Evolutionary conservation across 2,329 filamentous ascomycete genomes (phyloP), one percentile per base, ranked within the genome.

Genomic region (Ascochyta viciae-villosae): DNA sequence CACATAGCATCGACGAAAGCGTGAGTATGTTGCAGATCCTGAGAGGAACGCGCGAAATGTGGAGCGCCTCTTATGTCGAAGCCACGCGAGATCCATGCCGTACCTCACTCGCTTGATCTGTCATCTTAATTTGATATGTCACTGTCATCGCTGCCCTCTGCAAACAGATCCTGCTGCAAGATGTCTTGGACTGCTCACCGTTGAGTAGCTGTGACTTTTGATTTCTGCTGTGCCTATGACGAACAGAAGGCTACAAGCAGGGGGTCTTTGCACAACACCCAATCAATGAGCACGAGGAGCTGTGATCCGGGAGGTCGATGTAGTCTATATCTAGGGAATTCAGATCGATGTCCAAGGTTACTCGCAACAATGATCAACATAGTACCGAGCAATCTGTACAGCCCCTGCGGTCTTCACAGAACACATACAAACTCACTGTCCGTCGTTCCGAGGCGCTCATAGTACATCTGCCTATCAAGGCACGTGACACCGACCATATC

Each of bases 1-100:
- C 47, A 50, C 13, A 47, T 16, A 13, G 16, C 12, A 47, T 43
- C 22, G 50, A 51, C 15, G 53, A 39, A 50, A 51, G 27, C 47
- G 24, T 42, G 12, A 41, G n/a, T 9, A 5, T 39, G 39, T 40
- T 31, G 45, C 31, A 55, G 40, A 33, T 44, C 39, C 13, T 16
- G 8, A 16, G 8, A n/a, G 15, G 15, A 10, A 16, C n/a, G 19
- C 2, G 29, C 6, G 15, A 26, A 12, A 3, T 16, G 12, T 6
- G 15, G 15, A 35, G 29, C 50, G 23, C 37, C 42, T 41, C 50
- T 29, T 33, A 41, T 40, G 35, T 43, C 23, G 23, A 31, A 40
- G 33, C 26, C 35, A 35, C 23, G 10, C 31, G n/a, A 19, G 12
- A 23, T 1, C 42, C 19, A 22, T 22, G 24, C 22, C 4, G 10